These are phyloP conservation scores for Aspergillus saccharolyticus DNA, from an alignment of 495 filamentous ascomycete species.

Conservation along the genomic window DNA sequence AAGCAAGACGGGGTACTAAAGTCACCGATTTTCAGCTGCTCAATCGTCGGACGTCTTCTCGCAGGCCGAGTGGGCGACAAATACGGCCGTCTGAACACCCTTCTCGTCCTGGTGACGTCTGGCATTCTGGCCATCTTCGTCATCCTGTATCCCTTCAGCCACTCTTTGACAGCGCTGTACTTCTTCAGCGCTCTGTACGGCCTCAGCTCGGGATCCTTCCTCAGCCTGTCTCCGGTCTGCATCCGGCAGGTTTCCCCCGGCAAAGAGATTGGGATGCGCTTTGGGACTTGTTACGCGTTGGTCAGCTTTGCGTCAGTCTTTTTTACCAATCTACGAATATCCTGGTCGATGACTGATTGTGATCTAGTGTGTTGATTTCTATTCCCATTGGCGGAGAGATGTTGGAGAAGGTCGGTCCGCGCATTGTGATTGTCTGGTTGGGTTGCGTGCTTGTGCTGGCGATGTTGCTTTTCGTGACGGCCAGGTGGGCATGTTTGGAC, in stretches of 20 bases:
- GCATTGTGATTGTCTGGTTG: constrained; percentile 34
- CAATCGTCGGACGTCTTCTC: constrained; percentile 58
- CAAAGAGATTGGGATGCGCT: constrained; percentile 60
- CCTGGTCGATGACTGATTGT: background rate
- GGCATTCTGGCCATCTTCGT: constrained; percentile 48
- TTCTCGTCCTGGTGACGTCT: constrained; percentile 32
- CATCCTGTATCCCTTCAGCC: constrained; percentile 56
- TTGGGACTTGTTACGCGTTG: constrained; percentile 61
- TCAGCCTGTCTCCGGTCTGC: constrained; percentile 59
- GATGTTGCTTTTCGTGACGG: constrained; percentile 36
- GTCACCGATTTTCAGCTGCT: constrained; percentile 16
- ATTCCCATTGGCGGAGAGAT: constrained; percentile 40
- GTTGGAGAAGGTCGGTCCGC: constrained; percentile 34
- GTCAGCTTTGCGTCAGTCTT: constrained; percentile 52
- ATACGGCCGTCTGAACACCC: constrained; percentile 63
- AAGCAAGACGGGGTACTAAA: no score
- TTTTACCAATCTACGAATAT: background rate
- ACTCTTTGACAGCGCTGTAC: constrained; percentile 44
- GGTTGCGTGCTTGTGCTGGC: constrained; percentile 35
- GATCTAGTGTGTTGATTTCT: constrained; percentile 31
- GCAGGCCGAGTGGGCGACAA: constrained; percentile 66
- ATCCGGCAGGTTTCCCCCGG: constrained; percentile 58
- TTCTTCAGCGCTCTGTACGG: constrained; percentile 58
- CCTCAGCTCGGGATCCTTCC: constrained; percentile 54
- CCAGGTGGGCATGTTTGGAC: constrained; percentile 45